Evolutionary conservation across 176 grass and related monocot species (phyloP), one percentile per base, ranked within the genome.

Genomic region (Aegilops sharonensis): DNA sequence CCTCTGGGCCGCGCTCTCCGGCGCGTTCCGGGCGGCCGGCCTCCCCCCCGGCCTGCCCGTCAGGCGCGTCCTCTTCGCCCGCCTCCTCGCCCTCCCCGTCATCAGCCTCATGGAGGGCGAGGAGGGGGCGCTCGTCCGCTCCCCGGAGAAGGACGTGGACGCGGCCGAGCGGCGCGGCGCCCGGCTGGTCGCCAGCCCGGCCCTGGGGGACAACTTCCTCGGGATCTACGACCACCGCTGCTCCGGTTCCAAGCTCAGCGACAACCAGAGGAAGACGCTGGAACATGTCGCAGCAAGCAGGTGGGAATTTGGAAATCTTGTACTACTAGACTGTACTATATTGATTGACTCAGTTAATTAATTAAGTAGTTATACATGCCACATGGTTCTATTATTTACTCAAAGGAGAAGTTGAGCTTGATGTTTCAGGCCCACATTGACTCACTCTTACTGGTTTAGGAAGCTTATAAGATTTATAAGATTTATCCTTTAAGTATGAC

Each of bases 1-100:
- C 23, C 89, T 97, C 9, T 97, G 85, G 89, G 68, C 81, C 29
- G 79, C 71, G 12, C 81, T 94, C 35, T 87, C 76, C 27, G 40
- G 66, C 52, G 80, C 87, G 52, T 69, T 92, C 72, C 82, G 78
- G 63, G 87, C 13, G 72, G 72, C 72, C 72, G 71, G 72, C 42
- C 72, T 48, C 3, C 40, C 72, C 0, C 23, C 42, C 6, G 72
- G 15, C 72, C 42, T 29, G 1, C 40, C 72, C 72, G 72, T 48
- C 72, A 75, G 15, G 72, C 42, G 72, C 42, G 42, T 48, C 42
- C 42, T 75, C 40, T 75, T 47, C 8, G 40, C 72, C 23, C 72
- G 72, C 3, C 42, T 75, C 72, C 1, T 75, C 42, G 72, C 42
- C 1, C 72, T 75, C 72, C 67, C 67, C 18, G 18, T 20, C 67